Evolutionary conservation across 2,329 filamentous ascomycete genomes (phyloP).

Genomic region (Ophiostoma sp.): DNA sequence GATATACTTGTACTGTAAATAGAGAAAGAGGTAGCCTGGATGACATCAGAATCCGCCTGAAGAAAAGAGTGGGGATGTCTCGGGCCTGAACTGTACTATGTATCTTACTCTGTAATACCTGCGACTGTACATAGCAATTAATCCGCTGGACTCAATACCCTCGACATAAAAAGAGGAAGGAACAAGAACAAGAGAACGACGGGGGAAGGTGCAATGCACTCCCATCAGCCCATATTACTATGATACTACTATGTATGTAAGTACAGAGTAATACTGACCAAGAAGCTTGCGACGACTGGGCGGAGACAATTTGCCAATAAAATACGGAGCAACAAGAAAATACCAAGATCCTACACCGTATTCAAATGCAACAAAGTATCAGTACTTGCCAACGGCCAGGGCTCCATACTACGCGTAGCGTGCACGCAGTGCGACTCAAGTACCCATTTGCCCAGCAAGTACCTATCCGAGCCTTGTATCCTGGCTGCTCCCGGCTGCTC

Average conservation of each 20-base stretch:
- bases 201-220: no score
- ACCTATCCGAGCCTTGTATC: neutral
- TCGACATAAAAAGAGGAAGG: neutral
- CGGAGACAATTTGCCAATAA: slow-evolving; percentile 2
- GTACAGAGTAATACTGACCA: neutral
- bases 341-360: slow-evolving; percentile 4
- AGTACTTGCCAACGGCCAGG: neutral
- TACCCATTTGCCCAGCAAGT: neutral
- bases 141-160: no score
- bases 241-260: no score
- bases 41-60: neutral
- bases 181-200: neutral
- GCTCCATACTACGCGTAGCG: neutral
- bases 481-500: neutral
- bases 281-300: slow-evolving; percentile 12
- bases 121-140: no score
- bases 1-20: neutral
- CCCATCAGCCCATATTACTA: no score
- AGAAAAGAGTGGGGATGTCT: neutral
- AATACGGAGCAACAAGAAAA: neutral
- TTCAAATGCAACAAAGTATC: neutral
- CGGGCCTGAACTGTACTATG: neutral
- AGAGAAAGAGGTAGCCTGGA: neutral
- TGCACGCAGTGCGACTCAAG: neutral
- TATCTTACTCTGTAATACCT: neutral